Conservation (phyloP, 805 yeast genomes). For the Kluyveromyces starmeri region DNA sequence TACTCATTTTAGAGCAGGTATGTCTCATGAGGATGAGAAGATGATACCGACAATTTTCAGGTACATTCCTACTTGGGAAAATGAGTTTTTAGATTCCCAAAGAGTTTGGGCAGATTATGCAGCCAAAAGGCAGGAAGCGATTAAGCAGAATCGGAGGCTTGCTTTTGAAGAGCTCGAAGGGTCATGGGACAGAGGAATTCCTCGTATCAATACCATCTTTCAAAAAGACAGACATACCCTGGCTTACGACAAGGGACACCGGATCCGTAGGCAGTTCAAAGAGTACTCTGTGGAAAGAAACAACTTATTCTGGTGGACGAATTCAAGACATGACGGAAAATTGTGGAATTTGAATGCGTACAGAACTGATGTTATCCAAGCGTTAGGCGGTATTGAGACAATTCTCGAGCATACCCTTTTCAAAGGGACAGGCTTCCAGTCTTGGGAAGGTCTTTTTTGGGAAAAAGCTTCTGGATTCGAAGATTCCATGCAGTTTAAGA, state of each 20-base stretch:
- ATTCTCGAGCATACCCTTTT: slow-evolving; percentile 90
- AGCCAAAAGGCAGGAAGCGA: slow-evolving; percentile 77
- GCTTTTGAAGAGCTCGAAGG: slow-evolving; percentile 91
- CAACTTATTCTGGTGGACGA: slow-evolving; percentile 97
- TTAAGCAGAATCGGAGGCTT: slow-evolving; percentile 72
- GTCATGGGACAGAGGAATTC: slow-evolving; percentile 95
- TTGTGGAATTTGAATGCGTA: slow-evolving; percentile 90
- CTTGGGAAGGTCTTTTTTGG: slow-evolving; percentile 99
- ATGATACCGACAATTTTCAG: slow-evolving; percentile 89
- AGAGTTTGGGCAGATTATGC: slow-evolving; percentile 98
- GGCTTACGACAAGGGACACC: slow-evolving; percentile 90
- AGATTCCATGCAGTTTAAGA: slow-evolving; percentile 89
- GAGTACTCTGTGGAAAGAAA: slow-evolving; percentile 61
- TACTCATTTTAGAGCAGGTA: slow-evolving; percentile 89
- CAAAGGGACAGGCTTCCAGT: slow-evolving; percentile 94
- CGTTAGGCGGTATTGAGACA: slow-evolving; percentile 94
- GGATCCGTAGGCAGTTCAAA: slow-evolving; percentile 71
- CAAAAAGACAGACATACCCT: slow-evolving; percentile 92
- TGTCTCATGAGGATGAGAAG: slow-evolving; percentile 72
- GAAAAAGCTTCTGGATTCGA: slow-evolving; percentile 97
- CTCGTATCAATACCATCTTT: slow-evolving; percentile 88
- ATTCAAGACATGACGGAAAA: slow-evolving; percentile 87
- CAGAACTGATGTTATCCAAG: slow-evolving; percentile 92
- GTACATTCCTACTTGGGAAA: slow-evolving; percentile 93
- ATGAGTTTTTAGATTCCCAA: slow-evolving; percentile 88